These are phyloP conservation scores for Colletotrichum sp. DNA, from an alignment of 2,329 filamentous ascomycete genomes.

Conservation along the genomic window DNA sequence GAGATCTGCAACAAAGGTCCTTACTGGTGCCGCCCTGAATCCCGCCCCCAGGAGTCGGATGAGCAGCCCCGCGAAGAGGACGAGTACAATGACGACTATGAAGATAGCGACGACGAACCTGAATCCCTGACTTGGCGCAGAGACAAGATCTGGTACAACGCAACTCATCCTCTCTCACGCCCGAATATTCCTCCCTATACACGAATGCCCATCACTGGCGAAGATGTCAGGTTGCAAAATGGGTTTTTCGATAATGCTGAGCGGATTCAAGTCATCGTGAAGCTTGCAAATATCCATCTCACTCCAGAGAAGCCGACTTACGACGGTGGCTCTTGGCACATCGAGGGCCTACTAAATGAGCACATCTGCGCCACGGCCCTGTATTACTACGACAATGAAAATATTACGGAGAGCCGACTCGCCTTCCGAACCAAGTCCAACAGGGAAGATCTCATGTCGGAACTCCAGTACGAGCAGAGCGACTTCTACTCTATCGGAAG, in stretches of 20 bases:
- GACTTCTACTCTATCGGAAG: constrained; percentile 37
- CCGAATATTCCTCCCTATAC: constrained; percentile 5
- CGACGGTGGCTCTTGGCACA: constrained; percentile 57
- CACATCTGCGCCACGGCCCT: constrained; percentile 67
- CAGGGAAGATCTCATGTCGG: constrained; percentile 26
- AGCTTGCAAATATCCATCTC: constrained; percentile 66
- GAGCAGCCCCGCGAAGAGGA: constrained; percentile 24
- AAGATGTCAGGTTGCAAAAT: constrained; percentile 20
- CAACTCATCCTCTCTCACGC: constrained; percentile 26
- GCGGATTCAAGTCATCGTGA: constrained; percentile 66
- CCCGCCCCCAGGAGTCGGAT: constrained; percentile 28
- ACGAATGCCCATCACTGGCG: neutral
- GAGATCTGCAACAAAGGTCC: constrained; percentile 20
- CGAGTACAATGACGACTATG: constrained; percentile 17
- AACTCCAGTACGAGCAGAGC: constrained; percentile 33
- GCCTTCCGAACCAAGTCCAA: constrained; percentile 51
- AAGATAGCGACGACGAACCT: constrained; percentile 17
- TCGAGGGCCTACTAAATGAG: constrained; percentile 64
- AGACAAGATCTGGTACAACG: constrained; percentile 31
- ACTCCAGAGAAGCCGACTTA: constrained; percentile 62
- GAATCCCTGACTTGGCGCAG: neutral
- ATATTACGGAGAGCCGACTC: constrained; percentile 59
- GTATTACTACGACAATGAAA: constrained; percentile 66
- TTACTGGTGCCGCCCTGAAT: constrained; percentile 19
- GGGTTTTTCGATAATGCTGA: constrained; percentile 32